Evolutionary conservation across 352 stramenopile genomes (phyloP).

Genomic region (Globisporangium spiculum): DNA sequence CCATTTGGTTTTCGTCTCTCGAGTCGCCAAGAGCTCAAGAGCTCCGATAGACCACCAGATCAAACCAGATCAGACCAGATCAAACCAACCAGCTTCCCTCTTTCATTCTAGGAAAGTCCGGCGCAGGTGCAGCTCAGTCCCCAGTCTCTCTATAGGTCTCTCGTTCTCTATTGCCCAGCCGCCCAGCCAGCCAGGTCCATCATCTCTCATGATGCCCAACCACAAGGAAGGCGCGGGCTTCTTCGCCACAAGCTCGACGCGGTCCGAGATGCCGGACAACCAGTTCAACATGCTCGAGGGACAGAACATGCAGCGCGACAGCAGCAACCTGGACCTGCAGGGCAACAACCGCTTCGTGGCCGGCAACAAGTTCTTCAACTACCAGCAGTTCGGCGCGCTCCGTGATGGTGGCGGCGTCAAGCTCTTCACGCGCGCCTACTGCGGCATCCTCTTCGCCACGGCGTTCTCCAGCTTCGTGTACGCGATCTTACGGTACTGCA

Average conservation of each 20-base stretch:
- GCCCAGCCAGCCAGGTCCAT: not conserved
- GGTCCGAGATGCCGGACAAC: constrained; percentile 3
- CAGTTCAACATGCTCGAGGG: constrained; percentile 19
- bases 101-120: not conserved
- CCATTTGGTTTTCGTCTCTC: not conserved
- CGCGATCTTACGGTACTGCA: constrained; percentile 59
- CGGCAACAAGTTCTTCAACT: constrained; percentile 65
- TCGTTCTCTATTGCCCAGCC: no score
- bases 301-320: constrained; percentile 5
- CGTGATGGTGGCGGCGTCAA: constrained; percentile 54
- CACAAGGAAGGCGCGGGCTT: constrained; percentile 16
- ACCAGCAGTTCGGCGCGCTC: constrained; percentile 72
- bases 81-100: not conserved
- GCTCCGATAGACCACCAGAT: not conserved
- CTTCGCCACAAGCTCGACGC: constrained; percentile 9
- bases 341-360: constrained; percentile 39
- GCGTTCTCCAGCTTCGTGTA: constrained; percentile 56
- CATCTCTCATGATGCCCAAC: constrained; percentile 9
- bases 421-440: constrained; percentile 61
- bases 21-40: not conserved
- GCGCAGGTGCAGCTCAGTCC: not conserved
- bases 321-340: constrained; percentile 2
- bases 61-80: not conserved
- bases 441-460: constrained; percentile 53
- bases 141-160: constrained; percentile 1